Conservation (phyloP, 2,329 filamentous ascomycete genomes). For the Phoma herbarum region DNA sequence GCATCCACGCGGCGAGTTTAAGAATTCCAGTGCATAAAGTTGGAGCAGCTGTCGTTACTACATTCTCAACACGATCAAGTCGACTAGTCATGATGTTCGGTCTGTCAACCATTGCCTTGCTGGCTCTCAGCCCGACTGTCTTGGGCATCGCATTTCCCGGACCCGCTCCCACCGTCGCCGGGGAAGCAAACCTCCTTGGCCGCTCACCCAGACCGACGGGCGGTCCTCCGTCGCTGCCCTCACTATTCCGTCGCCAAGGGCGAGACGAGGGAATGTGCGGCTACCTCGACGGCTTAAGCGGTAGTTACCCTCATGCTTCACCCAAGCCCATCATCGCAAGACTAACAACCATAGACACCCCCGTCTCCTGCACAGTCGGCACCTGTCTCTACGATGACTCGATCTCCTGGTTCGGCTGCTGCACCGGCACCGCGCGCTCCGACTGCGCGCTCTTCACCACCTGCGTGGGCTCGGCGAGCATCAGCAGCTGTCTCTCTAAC, state of each 20-base stretch:
- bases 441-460: conserved; percentile 23
- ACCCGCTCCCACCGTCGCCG: conserved; percentile 9
- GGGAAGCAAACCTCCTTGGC: conserved; percentile 19
- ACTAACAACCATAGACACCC: too few species aligned
- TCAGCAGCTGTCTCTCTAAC: conserved; percentile 20
- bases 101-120: too few species aligned
- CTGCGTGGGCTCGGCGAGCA: conserved; percentile 24
- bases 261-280: conserved; percentile 23
- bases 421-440: conserved; percentile 15
- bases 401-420: conserved; percentile 33
- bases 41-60: too few species aligned
- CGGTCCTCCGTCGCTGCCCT: background rate
- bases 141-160: conserved; percentile 8
- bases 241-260: conserved; percentile 25
- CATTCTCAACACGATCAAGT: too few species aligned
- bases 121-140: conserved; percentile 1
- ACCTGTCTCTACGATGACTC: conserved; percentile 24
- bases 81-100: too few species aligned
- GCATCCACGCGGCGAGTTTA: too few species aligned
- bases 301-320: conserved; percentile 14
- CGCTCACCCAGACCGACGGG: conserved; percentile 25
- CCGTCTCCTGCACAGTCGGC: conserved; percentile 25
- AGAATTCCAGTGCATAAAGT: too few species aligned
- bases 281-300: conserved; percentile 24
- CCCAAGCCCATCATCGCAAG: too few species aligned